A percentile compares a stretch with the other conserved stretches of the same genome.
These are phyloP conservation scores for Omphalotus guepiniiformis DNA, from an alignment of 768 basidiomycete genomes.

Conservation along the genomic window DNA sequence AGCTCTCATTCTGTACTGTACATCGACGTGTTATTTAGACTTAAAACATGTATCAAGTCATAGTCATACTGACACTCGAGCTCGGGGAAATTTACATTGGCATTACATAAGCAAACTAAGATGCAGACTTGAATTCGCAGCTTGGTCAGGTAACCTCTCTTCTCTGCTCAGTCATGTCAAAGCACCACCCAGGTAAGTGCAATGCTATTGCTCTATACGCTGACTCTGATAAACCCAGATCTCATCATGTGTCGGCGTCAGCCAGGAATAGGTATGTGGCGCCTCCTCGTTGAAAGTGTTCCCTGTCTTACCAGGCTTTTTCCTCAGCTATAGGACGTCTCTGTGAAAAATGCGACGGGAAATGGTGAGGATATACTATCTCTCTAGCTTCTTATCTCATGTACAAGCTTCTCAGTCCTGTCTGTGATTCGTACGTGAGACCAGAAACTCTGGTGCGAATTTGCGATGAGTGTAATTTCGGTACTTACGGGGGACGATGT, in stretches of 20 bases:
- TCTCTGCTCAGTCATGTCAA: constrained; percentile 70
- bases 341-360: constrained; percentile 99
- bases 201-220: not conserved
- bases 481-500: constrained; percentile 94
- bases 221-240: constrained; percentile 61
- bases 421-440: constrained; percentile 98
- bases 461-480: constrained; percentile 99
- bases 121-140: too few relatives aligned
- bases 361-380: constrained; percentile 76
- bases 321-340: constrained; percentile 87
- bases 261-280: constrained; percentile 83
- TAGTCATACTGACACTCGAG: too few relatives aligned
- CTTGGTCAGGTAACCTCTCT: too few relatives aligned
- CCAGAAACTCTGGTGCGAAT: constrained; percentile 97
- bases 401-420: constrained; percentile 63
- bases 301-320: too few relatives aligned
- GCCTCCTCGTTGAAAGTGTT: too few relatives aligned
- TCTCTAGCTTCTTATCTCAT: not conserved
- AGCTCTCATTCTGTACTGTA: too few relatives aligned
- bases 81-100: too few relatives aligned
- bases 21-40: too few relatives aligned
- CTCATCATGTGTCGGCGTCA: constrained; percentile 98
- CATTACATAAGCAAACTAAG: too few relatives aligned
- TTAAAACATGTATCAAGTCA: too few relatives aligned
- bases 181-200: constrained; percentile 77